Percentiles rank a stretch among this genome's conserved stretches.
Evolutionary conservation across 768 basidiomycete genomes (phyloP).

Genomic region (Phallus indusiatus): DNA sequence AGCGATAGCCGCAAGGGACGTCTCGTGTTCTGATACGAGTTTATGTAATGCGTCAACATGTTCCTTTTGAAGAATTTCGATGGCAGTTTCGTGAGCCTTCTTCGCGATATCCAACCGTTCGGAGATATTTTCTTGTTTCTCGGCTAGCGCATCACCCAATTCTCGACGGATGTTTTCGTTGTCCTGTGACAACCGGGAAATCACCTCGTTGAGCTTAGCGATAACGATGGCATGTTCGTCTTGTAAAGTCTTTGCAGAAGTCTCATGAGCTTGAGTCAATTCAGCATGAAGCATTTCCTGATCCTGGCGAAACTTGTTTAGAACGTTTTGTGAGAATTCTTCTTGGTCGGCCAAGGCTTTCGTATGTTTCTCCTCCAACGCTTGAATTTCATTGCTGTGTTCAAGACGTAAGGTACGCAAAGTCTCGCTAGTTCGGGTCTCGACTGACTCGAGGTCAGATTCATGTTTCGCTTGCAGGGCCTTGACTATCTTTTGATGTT

Average conservation of each 20-base stretch:
- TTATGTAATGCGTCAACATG: slow-evolving; percentile 47
- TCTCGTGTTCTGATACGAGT: slow-evolving; percentile 45
- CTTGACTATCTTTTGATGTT: slow-evolving; percentile 53
- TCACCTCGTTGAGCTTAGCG: slow-evolving; percentile 23
- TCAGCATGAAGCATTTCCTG: slow-evolving; percentile 44
- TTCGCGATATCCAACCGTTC: slow-evolving; percentile 34
- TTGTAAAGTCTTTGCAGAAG: slow-evolving; percentile 23
- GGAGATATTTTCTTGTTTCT: slow-evolving; percentile 31
- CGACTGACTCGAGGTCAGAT: slow-evolving; percentile 59
- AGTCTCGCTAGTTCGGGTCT: slow-evolving; percentile 66
- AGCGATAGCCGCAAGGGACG: slow-evolving; percentile 32
- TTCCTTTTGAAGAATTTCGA: slow-evolving; percentile 42
- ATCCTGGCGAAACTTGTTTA: slow-evolving; percentile 56
- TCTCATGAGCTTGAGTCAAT: slow-evolving; percentile 52
- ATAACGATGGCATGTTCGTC: slow-evolving; percentile 26
- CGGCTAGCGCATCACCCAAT: slow-evolving; percentile 8
- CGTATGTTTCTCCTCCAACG: slow-evolving; percentile 64
- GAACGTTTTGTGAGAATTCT: slow-evolving; percentile 49
- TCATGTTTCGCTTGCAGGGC: slow-evolving; percentile 71
- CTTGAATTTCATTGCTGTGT: slow-evolving; percentile 48
- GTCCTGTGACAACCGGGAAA: slow-evolving; percentile 10
- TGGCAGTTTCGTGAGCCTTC: slow-evolving; percentile 31
- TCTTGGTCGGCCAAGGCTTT: slow-evolving; percentile 61
- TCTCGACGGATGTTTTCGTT: slow-evolving; percentile 5
- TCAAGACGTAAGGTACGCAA: slow-evolving; percentile 67